Base-by-base conservation (phyloP, 352 stramenopile genomes). In the Aphanomyces euteiches region DNA sequence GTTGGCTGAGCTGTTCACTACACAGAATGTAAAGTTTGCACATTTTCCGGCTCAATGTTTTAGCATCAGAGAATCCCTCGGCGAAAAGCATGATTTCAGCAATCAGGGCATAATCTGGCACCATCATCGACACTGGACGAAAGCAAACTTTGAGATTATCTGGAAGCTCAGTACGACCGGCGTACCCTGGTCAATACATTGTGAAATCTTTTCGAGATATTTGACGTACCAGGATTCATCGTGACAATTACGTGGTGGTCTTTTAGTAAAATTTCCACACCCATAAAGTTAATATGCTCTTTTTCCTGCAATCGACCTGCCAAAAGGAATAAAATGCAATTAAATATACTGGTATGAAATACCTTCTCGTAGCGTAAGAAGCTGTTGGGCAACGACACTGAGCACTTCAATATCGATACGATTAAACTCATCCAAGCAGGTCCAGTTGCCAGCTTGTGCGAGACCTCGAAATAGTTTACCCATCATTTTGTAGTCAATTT, bases 401-500 rank as follows among this genome's bases (percentile, higher is more conserved):
- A 98, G 77, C 47, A 98, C 95, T 75, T 98, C 88, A 15, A 97
- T 90, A 28, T 96, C 91, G 34, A 98, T 98, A 3, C 95, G 89
- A 67, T 98, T 98, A 65, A 98, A 98, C 67, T 98, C 93, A 47
- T 98, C 95, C 28, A 98, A 76, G 68, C 84, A 95, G 34, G 78
- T 91, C 88, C 85, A 97, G 54, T 92, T 96, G 3, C 94, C 90
- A 8, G 92, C 92, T 54, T 96, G 85, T 5, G 91, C 89, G 3
- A 98, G 75, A 0, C 94, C 95, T 48, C 93, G 93, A 64, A 98
- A 98, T 21, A 98, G 89, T 63, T 97, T 97, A 2, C 91, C 94
- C 95, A 98, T 98, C 78, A 97, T 97, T 73, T 98, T 97, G 79
- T 98, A 98, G 78, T 98, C 95, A 53, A 98, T 92, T 36, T 96